Conservation (phyloP, 441 rosid species). For the Syzygium malaccense region DNA sequence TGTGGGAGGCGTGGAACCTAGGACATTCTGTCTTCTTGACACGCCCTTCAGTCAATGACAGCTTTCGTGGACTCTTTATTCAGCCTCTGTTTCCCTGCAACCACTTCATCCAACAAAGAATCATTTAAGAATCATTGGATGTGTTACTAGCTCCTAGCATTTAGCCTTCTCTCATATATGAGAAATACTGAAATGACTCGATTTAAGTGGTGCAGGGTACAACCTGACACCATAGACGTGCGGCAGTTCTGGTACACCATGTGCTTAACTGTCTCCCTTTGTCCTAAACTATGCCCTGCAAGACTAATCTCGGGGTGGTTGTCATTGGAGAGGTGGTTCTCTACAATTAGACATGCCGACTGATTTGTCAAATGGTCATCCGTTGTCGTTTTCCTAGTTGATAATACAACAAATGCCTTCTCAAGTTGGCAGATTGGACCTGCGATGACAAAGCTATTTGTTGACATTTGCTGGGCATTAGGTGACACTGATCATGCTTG, state of each 20-base stretch:
- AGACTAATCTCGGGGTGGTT: neutral
- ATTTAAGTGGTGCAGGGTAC: neutral
- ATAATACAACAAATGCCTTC: constrained; percentile 13
- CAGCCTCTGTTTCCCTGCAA: neutral
- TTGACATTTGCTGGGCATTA: neutral
- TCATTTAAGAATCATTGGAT: neutral
- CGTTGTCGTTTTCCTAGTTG: constrained; percentile 6
- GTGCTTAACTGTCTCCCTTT: constrained; percentile 25
- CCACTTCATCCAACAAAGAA: neutral
- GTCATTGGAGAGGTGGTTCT: constrained; percentile 6
- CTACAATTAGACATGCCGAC: constrained; percentile 8
- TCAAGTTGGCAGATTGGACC: constrained; percentile 13
- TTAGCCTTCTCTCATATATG: neutral
- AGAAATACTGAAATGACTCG: neutral
- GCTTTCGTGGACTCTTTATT: neutral
- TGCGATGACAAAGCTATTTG: constrained; percentile 4
- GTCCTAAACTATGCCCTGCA: constrained; percentile 4
- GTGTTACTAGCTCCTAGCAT: neutral
- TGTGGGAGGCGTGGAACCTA: neutral
- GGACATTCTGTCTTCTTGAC: neutral
- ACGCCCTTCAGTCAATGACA: neutral
- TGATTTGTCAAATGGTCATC: constrained; percentile 1
- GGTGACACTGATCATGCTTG: neutral
- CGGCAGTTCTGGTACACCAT: constrained; percentile 23
- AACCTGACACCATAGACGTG: constrained; percentile 26